These are phyloP conservation scores for Chenopodium quinoa DNA, from an alignment of 148 eudicot genomes.

Conservation along the genomic window DNA sequence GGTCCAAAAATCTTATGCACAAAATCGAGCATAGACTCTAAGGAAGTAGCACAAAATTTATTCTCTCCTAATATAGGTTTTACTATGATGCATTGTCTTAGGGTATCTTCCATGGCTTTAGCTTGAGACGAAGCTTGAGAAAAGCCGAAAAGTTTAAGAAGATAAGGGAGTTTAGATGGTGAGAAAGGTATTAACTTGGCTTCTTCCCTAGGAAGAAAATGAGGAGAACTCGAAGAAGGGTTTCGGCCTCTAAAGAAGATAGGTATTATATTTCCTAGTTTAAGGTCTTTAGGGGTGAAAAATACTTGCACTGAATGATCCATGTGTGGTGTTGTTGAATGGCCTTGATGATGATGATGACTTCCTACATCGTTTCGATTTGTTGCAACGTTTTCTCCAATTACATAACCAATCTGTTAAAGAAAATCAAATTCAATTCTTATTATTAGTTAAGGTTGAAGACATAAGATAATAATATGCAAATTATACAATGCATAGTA, in stretches of 20 bases:
- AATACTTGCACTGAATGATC: slow-evolving; percentile 45
- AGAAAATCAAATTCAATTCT: neutral
- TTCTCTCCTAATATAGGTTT: slow-evolving; percentile 52
- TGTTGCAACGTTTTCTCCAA: neutral
- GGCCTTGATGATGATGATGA: neutral
- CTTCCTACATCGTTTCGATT: too few relatives aligned
- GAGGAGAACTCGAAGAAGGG: slow-evolving; percentile 33
- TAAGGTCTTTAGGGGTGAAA: slow-evolving; percentile 45
- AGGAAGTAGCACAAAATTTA: slow-evolving; percentile 55
- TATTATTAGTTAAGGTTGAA: neutral
- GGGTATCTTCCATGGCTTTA: slow-evolving; percentile 50
- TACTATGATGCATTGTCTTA: slow-evolving; percentile 39
- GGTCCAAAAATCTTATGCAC: slow-evolving; percentile 32
- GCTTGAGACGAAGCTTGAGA: slow-evolving; percentile 44
- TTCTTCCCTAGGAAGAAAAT: slow-evolving; percentile 41
- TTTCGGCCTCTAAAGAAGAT: slow-evolving; percentile 35
- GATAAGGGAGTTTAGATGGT: slow-evolving; percentile 21
- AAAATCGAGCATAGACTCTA: slow-evolving; percentile 60
- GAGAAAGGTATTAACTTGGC: slow-evolving; percentile 51
- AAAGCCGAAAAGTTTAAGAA: slow-evolving; percentile 38
- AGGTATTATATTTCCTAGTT: slow-evolving; percentile 36
- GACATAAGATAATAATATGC: too few relatives aligned
- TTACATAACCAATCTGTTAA: neutral
- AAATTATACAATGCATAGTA: neutral
- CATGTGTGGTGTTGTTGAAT: slow-evolving; percentile 35